Base-by-base conservation (phyloP, 176 grass and related monocot species). In the Rhynchospora tenuis region DNA sequence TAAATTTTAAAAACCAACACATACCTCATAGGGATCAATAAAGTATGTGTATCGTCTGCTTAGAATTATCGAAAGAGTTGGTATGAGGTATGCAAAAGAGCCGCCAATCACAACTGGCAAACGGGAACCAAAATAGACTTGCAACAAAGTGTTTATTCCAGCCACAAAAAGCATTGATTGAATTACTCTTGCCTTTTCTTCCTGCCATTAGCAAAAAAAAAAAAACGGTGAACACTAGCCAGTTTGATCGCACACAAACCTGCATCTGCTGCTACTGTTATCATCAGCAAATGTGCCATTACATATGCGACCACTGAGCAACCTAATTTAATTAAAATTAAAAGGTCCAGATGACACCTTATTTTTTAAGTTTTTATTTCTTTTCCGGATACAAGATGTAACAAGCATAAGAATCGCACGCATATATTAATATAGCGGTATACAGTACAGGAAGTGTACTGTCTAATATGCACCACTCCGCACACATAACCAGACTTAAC, bases 111-210 rank as follows among this genome's bases (percentile, higher is more conserved):
- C 92, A 78, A 84, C 87, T 12, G 95, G 88, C 47, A 98, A 83
- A 2, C 95, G 86, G 28, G 95, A 91, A 56, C 95, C 95, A 46
- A 98, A 84, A 83, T 91, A 85, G 0, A 91, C 95, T 88, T 98
- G 95, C 68, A 92, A 82, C 45, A 98, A 75, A 71, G 95, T 98
- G 84, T 98, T 98, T 86, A 95, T 98, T 57, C 90, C 92, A 9
- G 95, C 82, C 0, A 98, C 86, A 89, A 98, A 95, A 14, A 98
- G 88, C 79, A 98, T 85, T 79, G 95, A 89, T 84, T 98, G 92
- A 81, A 98, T 94, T 87, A 98, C 95, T 68, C 87, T 86, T 29
- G 95, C 95, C 87, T 98, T 98, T 87, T 98, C 95, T 77, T 74
- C 89, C 95, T 98, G 89, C 89, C 28, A 65, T 66, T 76, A 9